Evolutionary conservation across 495 filamentous ascomycete genomes (phyloP).

Genomic region (Cetradonia linearis): DNA sequence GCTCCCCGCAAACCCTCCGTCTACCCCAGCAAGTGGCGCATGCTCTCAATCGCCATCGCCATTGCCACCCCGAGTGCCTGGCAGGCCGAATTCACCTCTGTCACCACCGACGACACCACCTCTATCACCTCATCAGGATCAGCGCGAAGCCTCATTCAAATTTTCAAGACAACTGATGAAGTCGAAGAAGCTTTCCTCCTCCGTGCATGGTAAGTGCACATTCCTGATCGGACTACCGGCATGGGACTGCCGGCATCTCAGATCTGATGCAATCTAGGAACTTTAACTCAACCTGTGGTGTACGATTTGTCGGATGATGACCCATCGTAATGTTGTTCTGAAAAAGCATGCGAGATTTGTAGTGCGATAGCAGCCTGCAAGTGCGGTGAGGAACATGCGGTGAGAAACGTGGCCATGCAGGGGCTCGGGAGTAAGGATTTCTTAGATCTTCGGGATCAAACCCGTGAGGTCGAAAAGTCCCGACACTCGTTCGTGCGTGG

Average conservation of each 20-base stretch:
- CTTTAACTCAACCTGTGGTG: slow-evolving; percentile 17
- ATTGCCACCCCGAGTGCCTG: background rate
- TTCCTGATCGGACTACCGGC: too few species aligned
- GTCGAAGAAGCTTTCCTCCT: slow-evolving; percentile 20
- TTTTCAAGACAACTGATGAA: slow-evolving; percentile 17
- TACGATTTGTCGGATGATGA: slow-evolving; percentile 18
- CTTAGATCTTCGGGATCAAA: slow-evolving; percentile 1
- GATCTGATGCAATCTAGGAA: slow-evolving; percentile 14
- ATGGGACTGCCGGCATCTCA: too few species aligned
- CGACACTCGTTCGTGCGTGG: background rate
- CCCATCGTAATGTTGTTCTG: background rate
- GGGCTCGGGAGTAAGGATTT: slow-evolving; percentile 4
- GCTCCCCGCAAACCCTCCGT: slow-evolving; percentile 7
- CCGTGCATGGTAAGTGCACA: slow-evolving; percentile 16
- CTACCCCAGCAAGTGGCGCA: background rate
- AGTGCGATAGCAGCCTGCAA: background rate
- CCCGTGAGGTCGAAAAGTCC: slow-evolving; percentile 4
- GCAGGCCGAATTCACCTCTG: background rate
- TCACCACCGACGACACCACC: slow-evolving; percentile 18
- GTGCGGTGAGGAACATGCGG: slow-evolving; percentile 2
- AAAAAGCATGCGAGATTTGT: background rate
- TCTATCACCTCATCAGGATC: background rate
- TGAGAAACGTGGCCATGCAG: slow-evolving; percentile 2
- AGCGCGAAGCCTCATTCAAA: slow-evolving; percentile 7
- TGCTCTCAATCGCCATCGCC: background rate